These are phyloP conservation scores for Mortierella sp. DNA, from an alignment of 371 early-diverging fungal species.

Conservation along the genomic window DNA sequence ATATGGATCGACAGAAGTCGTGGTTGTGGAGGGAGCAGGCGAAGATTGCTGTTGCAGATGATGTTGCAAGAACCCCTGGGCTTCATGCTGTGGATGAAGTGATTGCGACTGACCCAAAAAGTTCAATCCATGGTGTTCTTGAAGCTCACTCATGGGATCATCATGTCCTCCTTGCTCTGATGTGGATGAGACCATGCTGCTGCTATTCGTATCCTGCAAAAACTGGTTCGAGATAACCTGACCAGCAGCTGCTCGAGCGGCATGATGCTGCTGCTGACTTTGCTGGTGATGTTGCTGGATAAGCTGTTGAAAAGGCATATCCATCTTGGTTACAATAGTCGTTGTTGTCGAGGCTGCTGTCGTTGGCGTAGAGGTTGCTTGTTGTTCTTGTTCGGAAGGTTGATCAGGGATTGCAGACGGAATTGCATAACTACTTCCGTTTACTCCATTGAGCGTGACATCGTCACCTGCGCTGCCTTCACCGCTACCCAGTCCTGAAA, in stretches of 20 bases:
- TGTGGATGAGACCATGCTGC: slow-evolving; percentile 14
- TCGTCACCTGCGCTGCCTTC: no score
- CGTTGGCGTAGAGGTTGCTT: slow-evolving; percentile 1
- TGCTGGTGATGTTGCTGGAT: slow-evolving; percentile 30
- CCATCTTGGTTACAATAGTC: slow-evolving; percentile 24
- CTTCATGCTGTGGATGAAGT: slow-evolving; percentile 15
- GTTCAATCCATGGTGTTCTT: no score
- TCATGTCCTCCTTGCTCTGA: neutral
- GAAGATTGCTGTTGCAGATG: slow-evolving; percentile 2
- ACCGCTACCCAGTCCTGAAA: no score
- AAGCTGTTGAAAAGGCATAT: slow-evolving; percentile 30
- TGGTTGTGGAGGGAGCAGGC: slow-evolving; percentile 2
- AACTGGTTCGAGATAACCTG: neutral
- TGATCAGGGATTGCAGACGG: slow-evolving; percentile 6
- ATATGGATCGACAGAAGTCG: neutral
- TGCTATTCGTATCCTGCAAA: neutral
- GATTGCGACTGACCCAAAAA: no score
- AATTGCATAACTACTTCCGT: no score
- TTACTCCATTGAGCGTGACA: no score
- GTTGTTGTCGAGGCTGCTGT: slow-evolving; percentile 16
- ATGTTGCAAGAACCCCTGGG: neutral
- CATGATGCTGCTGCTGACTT: neutral
- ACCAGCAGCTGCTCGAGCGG: neutral
- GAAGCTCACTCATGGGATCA: no score
- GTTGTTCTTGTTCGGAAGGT: neutral